A percentile compares a stretch with the other conserved stretches of the same genome.
Evolutionary conservation across 495 filamentous ascomycete species (phyloP).

Genomic region (Trichoderma gamsii): DNA sequence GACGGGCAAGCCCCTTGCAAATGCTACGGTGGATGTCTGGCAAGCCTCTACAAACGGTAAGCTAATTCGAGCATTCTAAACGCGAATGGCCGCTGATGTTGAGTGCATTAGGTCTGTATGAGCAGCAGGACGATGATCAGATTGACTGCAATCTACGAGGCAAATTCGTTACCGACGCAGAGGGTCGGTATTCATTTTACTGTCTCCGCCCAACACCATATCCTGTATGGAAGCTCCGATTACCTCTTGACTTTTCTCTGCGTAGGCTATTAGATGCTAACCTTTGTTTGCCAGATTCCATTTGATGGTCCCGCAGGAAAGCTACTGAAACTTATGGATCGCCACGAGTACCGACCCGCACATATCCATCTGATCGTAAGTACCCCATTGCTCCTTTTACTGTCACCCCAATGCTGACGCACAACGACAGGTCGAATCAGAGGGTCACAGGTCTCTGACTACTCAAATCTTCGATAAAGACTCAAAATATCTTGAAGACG

Average conservation of each 20-base stretch:
- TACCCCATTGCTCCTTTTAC: background rate
- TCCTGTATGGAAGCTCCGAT: slow-evolving; percentile 28
- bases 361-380: slow-evolving; percentile 64
- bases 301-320: slow-evolving; percentile 55
- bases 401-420: background rate
- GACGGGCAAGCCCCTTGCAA: slow-evolving; percentile 53
- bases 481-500: slow-evolving; percentile 56
- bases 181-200: slow-evolving; percentile 62
- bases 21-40: slow-evolving; percentile 69
- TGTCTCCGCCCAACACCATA: slow-evolving; percentile 66
- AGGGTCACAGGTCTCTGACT: slow-evolving; percentile 46
- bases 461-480: slow-evolving; percentile 70
- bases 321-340: slow-evolving; percentile 52
- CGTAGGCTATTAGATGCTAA: background rate
- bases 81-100: background rate
- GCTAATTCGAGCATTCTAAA: background rate
- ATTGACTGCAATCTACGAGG: slow-evolving; percentile 70
- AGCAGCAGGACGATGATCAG: slow-evolving; percentile 71
- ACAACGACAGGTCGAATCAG: slow-evolving; percentile 23
- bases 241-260: too few species aligned
- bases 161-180: slow-evolving; percentile 58
- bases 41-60: slow-evolving; percentile 66
- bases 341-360: slow-evolving; percentile 66
- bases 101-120: slow-evolving; percentile 46
- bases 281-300: slow-evolving; percentile 37